Conservation (phyloP, 371 early-diverging fungal species). For the Entomophthora muscae region DNA sequence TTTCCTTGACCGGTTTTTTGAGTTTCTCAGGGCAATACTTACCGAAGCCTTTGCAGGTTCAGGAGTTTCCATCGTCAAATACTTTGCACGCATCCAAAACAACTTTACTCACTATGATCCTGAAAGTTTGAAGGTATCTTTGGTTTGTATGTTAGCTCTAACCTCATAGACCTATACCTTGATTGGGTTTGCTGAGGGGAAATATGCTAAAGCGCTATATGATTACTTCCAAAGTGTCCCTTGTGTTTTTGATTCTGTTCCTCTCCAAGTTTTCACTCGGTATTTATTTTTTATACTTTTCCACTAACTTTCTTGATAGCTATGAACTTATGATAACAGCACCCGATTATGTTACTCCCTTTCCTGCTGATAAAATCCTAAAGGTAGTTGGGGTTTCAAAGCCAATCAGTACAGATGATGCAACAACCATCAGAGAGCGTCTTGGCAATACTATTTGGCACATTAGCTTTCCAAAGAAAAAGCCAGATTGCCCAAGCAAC, state of each 20-base stretch:
- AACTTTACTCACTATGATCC: neutral
- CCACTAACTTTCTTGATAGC: neutral
- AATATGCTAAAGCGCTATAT: neutral
- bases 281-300: neutral
- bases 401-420: neutral
- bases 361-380: neutral
- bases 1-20: neutral
- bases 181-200: neutral
- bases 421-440: neutral
- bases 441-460: neutral
- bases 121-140: neutral
- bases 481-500: neutral
- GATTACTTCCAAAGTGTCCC: neutral
- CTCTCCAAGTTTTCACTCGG: neutral
- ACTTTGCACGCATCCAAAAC: neutral
- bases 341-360: neutral
- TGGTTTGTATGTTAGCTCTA: neutral
- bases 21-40: neutral
- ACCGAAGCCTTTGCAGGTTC: neutral
- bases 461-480: neutral
- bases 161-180: neutral
- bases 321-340: neutral
- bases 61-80: neutral
- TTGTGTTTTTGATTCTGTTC: neutral
- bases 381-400: neutral